Base-by-base conservation (phyloP, 805 yeast species). In the Metschnikowia aberdeeniae region DNA sequence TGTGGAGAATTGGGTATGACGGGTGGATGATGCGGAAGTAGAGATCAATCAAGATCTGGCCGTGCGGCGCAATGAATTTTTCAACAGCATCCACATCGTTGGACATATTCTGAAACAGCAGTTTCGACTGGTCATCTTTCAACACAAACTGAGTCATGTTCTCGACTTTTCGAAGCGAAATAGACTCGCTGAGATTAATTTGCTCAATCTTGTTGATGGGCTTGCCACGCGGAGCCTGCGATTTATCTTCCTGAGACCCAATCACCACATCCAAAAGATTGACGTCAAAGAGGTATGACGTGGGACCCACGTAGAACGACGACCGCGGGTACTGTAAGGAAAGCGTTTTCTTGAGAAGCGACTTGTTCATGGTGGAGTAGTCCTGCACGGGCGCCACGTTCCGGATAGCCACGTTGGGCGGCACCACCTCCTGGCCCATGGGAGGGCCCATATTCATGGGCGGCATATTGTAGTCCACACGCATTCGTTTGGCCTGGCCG, bases 1-100 rank as follows among this genome's bases (percentile, higher is more conserved):
- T 92, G 64, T 93, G 97, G 42, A 92, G 66, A 9, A 92, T 83
- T 0, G 98, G 99, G 64, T 88, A 88, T 3, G 88, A 82, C 0
- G 97, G 97, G 58, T 92, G 98, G 29, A 90, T 82, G 13, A 86
- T 78, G 51, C 89, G 77, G 65, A 89, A 89, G 58, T 89, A 89
- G 11, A 89, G 73, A 53, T 87, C 89, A 31, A 88, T 80, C 43
- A 88, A 69, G 9, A 83, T 78, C 51, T 83, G 86, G 1, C 98
- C 98, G 63, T 89, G 89, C 0, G 99, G 98, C n/a, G 92, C 84
- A 14, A 92, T 87, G 40, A 87, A 75, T 51, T 80, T 74, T 61
- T 92, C 98, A 6, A 92, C 87, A 22, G 82, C 77, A 59, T 92
- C 97, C 8, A 87, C 85, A 50, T 84, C 89, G 48, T 78, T 76